Conservation (phyloP, 257 asterid genomes). For the Penstemon eatonii region DNA sequence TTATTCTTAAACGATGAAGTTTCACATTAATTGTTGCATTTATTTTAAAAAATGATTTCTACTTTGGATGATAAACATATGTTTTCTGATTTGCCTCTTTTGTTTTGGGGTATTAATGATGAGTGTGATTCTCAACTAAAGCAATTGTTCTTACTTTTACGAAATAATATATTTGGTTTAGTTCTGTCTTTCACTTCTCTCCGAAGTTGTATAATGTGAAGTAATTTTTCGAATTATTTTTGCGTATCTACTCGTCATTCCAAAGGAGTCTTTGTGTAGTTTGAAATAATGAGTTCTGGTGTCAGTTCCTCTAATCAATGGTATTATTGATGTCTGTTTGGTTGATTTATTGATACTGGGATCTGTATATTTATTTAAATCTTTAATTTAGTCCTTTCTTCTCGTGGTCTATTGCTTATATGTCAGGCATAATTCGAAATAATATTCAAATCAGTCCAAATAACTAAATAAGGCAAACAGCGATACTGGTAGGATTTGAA, state of each 20-base stretch:
- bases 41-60: not conserved
- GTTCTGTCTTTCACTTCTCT: not conserved
- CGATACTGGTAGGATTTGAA: conserved; percentile 18
- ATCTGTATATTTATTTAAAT: conserved; percentile 2
- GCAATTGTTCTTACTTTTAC: conserved; percentile 1
- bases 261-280: conserved; percentile 1
- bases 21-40: conserved; percentile 1
- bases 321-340: conserved; percentile 3
- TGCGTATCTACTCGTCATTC: conserved; percentile 12
- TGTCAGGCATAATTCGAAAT: conserved; percentile 22
- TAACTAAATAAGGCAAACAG: not conserved
- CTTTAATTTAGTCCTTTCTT: not conserved
- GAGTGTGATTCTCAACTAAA: not conserved
- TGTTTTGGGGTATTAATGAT: not conserved
- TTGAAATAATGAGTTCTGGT: not conserved
- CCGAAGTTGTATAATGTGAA: conserved; percentile 1
- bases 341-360: conserved; percentile 6
- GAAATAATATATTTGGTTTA: not conserved
- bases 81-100: conserved; percentile 11
- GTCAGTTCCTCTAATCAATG: not conserved
- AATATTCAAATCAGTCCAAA: conserved; percentile 4
- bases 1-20: not conserved
- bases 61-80: not conserved
- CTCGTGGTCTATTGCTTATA: conserved; percentile 18
- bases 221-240: not conserved